These are phyloP conservation scores for Alternaria ventricosa DNA, from an alignment of 2,329 filamentous ascomycete species.

Conservation along the genomic window DNA sequence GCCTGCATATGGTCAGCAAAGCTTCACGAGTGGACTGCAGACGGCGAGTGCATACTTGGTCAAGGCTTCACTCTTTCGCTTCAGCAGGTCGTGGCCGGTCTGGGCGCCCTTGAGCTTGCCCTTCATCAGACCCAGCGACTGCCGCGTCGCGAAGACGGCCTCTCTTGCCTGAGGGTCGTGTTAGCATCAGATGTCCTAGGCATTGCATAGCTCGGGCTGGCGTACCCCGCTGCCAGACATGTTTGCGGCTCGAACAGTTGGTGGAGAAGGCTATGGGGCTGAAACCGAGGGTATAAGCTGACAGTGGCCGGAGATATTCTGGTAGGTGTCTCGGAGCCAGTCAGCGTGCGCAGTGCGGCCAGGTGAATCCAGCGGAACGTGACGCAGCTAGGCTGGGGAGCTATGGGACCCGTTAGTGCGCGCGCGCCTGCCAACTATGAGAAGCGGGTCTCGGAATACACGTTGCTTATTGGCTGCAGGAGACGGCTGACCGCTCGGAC, in stretches of 20 bases:
- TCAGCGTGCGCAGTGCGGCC: slow-evolving; percentile 7
- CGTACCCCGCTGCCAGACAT: slow-evolving; percentile 64
- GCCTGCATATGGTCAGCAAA: slow-evolving; percentile 59
- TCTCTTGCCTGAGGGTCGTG: slow-evolving; percentile 76
- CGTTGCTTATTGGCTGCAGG: slow-evolving; percentile 13
- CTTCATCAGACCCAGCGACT: slow-evolving; percentile 97
- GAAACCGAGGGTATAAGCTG: slow-evolving; percentile 7
- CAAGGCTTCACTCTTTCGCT: slow-evolving; percentile 96
- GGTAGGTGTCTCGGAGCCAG: slow-evolving; percentile 8
- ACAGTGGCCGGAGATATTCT: neutral
- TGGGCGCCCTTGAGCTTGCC: slow-evolving; percentile 86
- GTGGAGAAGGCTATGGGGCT: neutral
- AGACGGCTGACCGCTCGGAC: slow-evolving; percentile 19
- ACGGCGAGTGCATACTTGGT: slow-evolving; percentile 74
- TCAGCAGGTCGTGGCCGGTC: slow-evolving; percentile 88
- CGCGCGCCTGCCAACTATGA: slow-evolving; percentile 23
- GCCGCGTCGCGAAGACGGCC: slow-evolving; percentile 95
- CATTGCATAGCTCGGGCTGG: slow-evolving; percentile 18
- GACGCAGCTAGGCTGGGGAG: slow-evolving; percentile 27
- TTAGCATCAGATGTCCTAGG: slow-evolving; percentile 26
- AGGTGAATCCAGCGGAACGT: slow-evolving; percentile 16
- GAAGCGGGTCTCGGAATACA: slow-evolving; percentile 8
- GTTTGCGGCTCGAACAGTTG: slow-evolving; percentile 29
- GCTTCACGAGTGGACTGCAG: slow-evolving; percentile 5
- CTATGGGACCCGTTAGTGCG: slow-evolving; percentile 21